Conservation (phyloP, 179 eudicot species). For the Vitellaria paradoxa region DNA sequence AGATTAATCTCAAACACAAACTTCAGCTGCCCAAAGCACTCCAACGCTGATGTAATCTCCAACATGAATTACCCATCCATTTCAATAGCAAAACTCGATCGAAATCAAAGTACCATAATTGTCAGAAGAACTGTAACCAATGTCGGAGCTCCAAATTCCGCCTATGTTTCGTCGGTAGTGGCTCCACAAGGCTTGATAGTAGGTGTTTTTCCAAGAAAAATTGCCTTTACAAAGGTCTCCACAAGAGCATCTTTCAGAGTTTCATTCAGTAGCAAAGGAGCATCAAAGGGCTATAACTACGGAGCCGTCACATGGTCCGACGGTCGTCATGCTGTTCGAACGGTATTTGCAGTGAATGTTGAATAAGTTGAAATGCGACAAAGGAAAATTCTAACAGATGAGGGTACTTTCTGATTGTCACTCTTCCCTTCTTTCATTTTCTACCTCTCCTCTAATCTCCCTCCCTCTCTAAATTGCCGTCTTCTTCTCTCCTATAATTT, state of each 20-base stretch:
- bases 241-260: constrained; percentile 40
- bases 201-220: constrained; percentile 39
- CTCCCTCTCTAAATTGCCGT: too few species aligned
- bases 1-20: constrained; percentile 35
- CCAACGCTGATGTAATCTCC: constrained; percentile 37
- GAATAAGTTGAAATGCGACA: constrained; percentile 19
- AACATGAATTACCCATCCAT: constrained; percentile 59
- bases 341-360: constrained; percentile 58
- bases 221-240: constrained; percentile 27
- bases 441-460: too few species aligned
- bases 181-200: constrained; percentile 51
- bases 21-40: constrained; percentile 43
- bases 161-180: constrained; percentile 34
- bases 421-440: too few species aligned
- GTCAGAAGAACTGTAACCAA: constrained; percentile 47
- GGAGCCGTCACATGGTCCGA: constrained; percentile 59
- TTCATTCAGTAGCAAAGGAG: constrained; percentile 42
- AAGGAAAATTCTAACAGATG: too few species aligned
- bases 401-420: too few species aligned
- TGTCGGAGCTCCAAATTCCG: constrained; percentile 46
- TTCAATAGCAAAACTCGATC: constrained; percentile 44
- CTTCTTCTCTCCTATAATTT: too few species aligned
- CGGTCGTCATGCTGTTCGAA: constrained; percentile 43
- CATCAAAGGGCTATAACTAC: constrained; percentile 53
- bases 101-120: constrained; percentile 17